phyloP scores from a whole-genome alignment of 169 alveolate species.

The Plasmodium knowlesi region DNA sequence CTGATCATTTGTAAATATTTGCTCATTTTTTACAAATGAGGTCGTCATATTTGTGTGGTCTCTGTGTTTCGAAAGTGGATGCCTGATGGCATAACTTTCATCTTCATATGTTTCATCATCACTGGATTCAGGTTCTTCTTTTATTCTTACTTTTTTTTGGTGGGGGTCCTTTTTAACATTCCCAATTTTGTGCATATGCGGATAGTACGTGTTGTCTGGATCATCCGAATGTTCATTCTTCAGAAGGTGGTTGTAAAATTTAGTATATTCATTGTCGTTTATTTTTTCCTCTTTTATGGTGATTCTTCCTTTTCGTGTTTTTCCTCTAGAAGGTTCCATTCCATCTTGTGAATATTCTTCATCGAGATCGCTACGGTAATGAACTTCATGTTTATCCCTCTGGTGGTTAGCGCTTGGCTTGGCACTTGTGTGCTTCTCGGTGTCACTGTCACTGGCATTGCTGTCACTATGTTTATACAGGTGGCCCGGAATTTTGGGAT shows the following conservation, averaged over 20 bases:
- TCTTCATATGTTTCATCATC: not conserved
- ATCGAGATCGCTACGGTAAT: not conserved
- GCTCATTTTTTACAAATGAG: not conserved
- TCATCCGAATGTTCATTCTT: not conserved
- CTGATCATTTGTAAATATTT: not conserved
- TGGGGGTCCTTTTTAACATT: not conserved
- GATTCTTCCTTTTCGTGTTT: not conserved
- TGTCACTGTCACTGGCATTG: not conserved
- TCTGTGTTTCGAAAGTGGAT: not conserved
- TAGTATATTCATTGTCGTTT: not conserved
- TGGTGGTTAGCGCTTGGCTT: not conserved
- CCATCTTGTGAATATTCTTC: not conserved
- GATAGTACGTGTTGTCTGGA: not conserved
- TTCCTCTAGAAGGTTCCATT: not conserved
- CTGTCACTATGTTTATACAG: not conserved
- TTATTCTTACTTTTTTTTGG: conserved; percentile 29
- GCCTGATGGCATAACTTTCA: not conserved
- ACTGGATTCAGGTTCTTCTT: not conserved
- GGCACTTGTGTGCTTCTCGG: not conserved
- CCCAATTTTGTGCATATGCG: not conserved
- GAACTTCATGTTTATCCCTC: not conserved
- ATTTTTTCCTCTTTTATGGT: not conserved
- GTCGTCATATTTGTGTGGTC: not conserved
- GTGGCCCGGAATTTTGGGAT: not conserved
- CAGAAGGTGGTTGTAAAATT: not conserved